These are phyloP conservation scores for Glebionis coronaria DNA, from an alignment of 129 eudicot species.

Conservation along the genomic window DNA sequence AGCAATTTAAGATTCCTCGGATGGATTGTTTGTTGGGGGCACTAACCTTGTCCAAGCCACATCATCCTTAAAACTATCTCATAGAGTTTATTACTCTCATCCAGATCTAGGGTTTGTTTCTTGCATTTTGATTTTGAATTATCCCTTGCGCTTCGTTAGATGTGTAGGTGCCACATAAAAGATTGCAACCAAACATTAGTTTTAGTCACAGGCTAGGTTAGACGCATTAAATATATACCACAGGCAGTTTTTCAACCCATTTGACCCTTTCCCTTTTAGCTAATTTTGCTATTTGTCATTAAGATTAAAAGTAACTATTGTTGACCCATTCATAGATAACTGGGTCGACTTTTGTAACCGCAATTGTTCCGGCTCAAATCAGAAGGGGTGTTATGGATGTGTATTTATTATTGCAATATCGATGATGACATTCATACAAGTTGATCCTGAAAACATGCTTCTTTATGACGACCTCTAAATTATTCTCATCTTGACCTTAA, in stretches of 20 bases:
- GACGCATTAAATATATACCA: too few relatives aligned
- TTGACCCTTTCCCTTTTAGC: background rate
- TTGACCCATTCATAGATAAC: constrained; percentile 7
- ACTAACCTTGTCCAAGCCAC: background rate
- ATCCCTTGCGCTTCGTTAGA: background rate
- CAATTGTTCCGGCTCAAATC: background rate
- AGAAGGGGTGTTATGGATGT: background rate
- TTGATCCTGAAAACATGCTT: too few relatives aligned
- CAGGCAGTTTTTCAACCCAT: background rate
- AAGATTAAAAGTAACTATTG: background rate
- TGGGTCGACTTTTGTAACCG: background rate
- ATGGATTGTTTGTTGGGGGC: background rate
- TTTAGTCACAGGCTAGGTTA: background rate
- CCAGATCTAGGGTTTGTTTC: background rate
- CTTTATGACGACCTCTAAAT: too few relatives aligned
- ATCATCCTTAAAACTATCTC: background rate
- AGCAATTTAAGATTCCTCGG: background rate
- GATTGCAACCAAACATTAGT: too few relatives aligned
- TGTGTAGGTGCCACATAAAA: background rate
- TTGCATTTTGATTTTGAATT: background rate
- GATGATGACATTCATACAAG: background rate
- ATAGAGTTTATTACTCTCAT: background rate
- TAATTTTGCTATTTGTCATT: background rate
- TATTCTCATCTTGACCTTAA: too few relatives aligned
- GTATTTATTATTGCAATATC: background rate